Base-by-base conservation (phyloP, 2,329 filamentous ascomycete genomes). In the Arthrocladium fulminans region DNA sequence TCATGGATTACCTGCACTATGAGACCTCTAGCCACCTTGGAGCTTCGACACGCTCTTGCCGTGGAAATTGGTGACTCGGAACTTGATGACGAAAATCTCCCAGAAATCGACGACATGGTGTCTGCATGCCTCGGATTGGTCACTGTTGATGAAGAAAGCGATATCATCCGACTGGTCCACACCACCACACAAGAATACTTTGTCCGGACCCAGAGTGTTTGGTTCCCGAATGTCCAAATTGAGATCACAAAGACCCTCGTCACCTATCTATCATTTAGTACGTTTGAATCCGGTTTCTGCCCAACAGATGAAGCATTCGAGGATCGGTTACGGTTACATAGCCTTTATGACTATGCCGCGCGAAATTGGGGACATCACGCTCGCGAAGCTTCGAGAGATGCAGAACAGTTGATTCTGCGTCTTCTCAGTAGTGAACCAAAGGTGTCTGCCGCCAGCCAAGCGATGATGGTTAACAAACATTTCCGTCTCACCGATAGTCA, bases 101-200 rank as follows among this genome's bases (percentile, higher is more conserved):
- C n/a, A n/a, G n/a, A n/a, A n/a, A n/a, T n/a, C n/a, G 54, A 55
- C 37, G 30, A 49, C 12, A 47, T 57, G 15, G 27, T 59, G 10
- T 59, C 57, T 1, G 53, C 53, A 3, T 61, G 61, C 52, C 53
- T 51, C 7, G 61, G 59, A 9, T 45, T 62, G 12, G 51, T 61
- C 17, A 48, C 39, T 7, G 35, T 58, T n/a, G 57, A 61, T 40
- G 29, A 54, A 15, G 30, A 59, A 25, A 56, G 48, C 22, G 24
- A 49, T 15, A 47, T 57, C 5, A 50, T 61, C 29, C 54, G 53
- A 3, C 48, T 62, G n/a, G 53, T 71, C 3, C 72, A 75, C 53
- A 70, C 71, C 46, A 73, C 73, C 0, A 64, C 71, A 1, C 67
- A 73, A 39, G 63, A 73, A 43, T 76, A 70, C 56, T 68, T 75